Conservation (phyloP, 2,329 filamentous ascomycete species). For the Colletotrichum cereale region DNA sequence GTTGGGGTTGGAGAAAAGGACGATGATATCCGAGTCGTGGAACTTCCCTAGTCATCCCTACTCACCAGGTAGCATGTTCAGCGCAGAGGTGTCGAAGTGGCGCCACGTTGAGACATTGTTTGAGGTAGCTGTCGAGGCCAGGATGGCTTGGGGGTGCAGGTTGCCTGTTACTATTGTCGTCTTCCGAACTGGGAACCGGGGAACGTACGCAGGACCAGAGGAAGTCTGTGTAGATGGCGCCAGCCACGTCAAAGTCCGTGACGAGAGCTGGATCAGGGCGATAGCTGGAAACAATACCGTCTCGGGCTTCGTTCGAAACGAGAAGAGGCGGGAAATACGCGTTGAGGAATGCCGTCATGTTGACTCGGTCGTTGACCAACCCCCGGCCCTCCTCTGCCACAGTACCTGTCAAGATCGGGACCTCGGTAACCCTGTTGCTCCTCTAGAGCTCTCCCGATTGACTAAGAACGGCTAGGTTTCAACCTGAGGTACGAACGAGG, state of each 20-base stretch:
- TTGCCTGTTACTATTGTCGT: conserved; percentile 15
- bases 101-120: conserved; percentile 44
- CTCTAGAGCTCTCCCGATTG: conserved; percentile 43
- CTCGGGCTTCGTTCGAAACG: neutral
- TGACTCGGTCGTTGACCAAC: conserved; percentile 43
- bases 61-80: conserved; percentile 40
- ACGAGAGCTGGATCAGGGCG: conserved; percentile 24
- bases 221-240: conserved; percentile 47
- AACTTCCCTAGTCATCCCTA: conserved; percentile 46
- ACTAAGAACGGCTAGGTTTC: conserved; percentile 43
- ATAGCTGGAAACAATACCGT: conserved; percentile 42
- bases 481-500: conserved; percentile 37
- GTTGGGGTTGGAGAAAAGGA: conserved; percentile 44
- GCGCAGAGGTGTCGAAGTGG: conserved; percentile 45
- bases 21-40: conserved; percentile 44
- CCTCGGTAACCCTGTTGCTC: conserved; percentile 33
- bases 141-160: conserved; percentile 44
- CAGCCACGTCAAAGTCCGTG: conserved; percentile 45
- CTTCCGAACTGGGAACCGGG: too few species aligned
- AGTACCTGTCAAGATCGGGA: conserved; percentile 46
- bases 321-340: conserved; percentile 37
- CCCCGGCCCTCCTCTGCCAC: conserved; percentile 44
- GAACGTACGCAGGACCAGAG: conserved; percentile 46
- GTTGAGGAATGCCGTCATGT: conserved; percentile 41
- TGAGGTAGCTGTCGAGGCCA: conserved; percentile 43